Evolutionary conservation across 805 yeast genomes (phyloP), one percentile per base, ranked within the genome.

Genomic region (Candida ovalis): DNA sequence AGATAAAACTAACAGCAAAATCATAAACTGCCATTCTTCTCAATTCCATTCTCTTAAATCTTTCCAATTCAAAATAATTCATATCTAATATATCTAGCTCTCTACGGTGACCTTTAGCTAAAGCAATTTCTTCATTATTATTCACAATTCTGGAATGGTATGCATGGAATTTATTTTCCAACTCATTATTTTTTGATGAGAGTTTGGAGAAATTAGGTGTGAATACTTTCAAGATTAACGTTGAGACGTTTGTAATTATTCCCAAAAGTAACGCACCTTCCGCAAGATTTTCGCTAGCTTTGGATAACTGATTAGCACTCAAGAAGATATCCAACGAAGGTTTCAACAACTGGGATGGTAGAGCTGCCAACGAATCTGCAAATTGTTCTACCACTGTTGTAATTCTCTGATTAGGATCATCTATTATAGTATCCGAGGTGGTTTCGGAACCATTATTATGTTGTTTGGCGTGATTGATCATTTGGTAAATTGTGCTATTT

Each of bases 161-260:
- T 17, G 86, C 78, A 56, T 96, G 81, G 58, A 89, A 84, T 60
- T 85, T 84, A 51, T 96, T 95, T 65, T 91, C 97, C 45, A 89
- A 72, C 42, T 81, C 77, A 17, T 96, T 90, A 59, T 82, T 82
- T 49, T 81, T 82, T 44, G 87, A 76, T 1, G 94, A 86, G 42
- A 88, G 72, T 60, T 78, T 85, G 15, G 96, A 91, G 61, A 91
- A 91, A 43, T 94, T 94, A 18, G 98, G 98, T 3, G 96, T 88
- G 56, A 90, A 80, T 45, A 87, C 71, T 55, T 84, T 77, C 56
- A 91, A 70, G 36, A 86, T 70, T 24, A 82, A 74, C 3, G 96
- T 88, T 30, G 96, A 88, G 30, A 84, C 67, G 61, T 88, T 94
- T 3, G 95, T 89, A 46, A 91, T 72, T 42, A 88, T 60, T 1